Conservation (phyloP, 371 early-diverging fungal species). For the Circinella minor region DNA sequence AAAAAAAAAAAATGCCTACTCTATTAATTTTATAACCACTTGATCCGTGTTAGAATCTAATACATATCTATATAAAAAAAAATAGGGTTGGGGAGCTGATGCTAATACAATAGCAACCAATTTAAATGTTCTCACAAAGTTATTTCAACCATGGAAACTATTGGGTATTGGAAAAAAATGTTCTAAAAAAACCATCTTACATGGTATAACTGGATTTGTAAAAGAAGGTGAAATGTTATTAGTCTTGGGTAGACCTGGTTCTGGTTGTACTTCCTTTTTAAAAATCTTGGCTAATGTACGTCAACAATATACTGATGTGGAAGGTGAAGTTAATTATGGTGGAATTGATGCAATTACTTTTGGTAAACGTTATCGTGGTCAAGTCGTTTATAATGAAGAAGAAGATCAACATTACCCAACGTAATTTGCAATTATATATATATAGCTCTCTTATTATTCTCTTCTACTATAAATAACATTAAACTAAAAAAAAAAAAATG, state of each 20-base stretch:
- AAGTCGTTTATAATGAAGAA: conserved; percentile 54
- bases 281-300: conserved; percentile 53
- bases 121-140: conserved; percentile 10
- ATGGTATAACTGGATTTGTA: conserved; percentile 42
- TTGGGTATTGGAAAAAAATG: conserved; percentile 21
- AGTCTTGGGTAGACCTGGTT: conserved; percentile 57
- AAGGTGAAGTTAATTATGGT: conserved; percentile 45
- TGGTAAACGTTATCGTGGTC: conserved; percentile 44
- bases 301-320: conserved; percentile 37
- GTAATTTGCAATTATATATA: not conserved
- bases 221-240: conserved; percentile 60
- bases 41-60: not conserved
- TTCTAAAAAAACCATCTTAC: conserved; percentile 32
- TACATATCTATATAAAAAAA: too few relatives aligned
- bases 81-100: conserved; percentile 45
- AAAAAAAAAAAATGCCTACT: not conserved
- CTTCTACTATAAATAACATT: not conserved
- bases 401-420: conserved; percentile 55
- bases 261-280: conserved; percentile 56
- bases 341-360: conserved; percentile 46
- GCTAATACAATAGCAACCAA: conserved; percentile 43
- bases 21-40: too few relatives aligned
- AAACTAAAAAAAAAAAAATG: not conserved
- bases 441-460: not conserved
- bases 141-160: conserved; percentile 32